Percentiles rank a stretch among this genome's conserved stretches.
Conservation (phyloP, 805 yeast genomes). For the Schizosaccharomyces pombe region DNA sequence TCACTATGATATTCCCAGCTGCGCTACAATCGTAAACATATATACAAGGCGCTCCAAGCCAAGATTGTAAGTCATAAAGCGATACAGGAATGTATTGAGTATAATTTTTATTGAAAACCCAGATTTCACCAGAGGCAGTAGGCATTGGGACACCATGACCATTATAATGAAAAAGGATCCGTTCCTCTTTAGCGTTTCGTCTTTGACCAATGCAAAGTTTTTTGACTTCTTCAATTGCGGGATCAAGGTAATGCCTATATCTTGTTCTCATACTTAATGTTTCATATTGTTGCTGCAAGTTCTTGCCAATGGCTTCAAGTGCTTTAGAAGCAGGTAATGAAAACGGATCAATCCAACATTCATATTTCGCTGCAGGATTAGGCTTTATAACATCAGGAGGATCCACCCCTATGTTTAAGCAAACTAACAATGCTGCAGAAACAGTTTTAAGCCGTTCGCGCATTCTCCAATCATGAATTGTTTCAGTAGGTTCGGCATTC, state of each 20-base stretch:
- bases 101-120: conserved; percentile 94
- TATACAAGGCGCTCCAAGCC: conserved; percentile 95
- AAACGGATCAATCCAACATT: conserved; percentile 84
- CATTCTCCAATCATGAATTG: conserved; percentile 73
- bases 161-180: conserved; percentile 81
- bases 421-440: conserved; percentile 73
- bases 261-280: conserved; percentile 66
- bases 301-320: conserved; percentile 72
- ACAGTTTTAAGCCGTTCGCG: conserved; percentile 80
- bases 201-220: conserved; percentile 73
- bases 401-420: conserved; percentile 82
- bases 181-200: conserved; percentile 76
- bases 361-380: conserved; percentile 74
- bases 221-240: conserved; percentile 85
- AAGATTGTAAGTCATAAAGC: conserved; percentile 77
- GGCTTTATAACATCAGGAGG: conserved; percentile 91
- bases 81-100: conserved; percentile 95
- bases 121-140: conserved; percentile 82
- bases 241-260: conserved; percentile 77
- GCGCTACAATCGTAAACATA: conserved; percentile 85
- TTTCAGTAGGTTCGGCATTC: conserved; percentile 23
- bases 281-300: conserved; percentile 70
- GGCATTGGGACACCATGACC: conserved; percentile 99
- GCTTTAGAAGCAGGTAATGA: conserved; percentile 68
- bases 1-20: conserved; percentile 79